Evolutionary conservation across 345 rosid species (phyloP).

Genomic region (Lumnitzera littorea): DNA sequence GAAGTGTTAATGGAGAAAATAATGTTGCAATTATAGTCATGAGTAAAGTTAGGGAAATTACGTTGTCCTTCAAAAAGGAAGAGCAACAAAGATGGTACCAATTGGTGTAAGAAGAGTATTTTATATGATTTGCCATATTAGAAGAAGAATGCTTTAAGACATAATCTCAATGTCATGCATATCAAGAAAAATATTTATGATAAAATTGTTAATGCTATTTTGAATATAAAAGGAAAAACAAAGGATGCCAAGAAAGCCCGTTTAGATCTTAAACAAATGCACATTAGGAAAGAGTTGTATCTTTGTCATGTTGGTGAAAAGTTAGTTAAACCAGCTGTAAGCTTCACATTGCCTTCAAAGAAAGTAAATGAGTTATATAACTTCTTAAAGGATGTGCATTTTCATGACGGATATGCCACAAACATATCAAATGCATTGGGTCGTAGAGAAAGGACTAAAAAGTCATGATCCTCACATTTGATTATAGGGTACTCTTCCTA

Average conservation of each 20-base stretch:
- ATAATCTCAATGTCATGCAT: neutral
- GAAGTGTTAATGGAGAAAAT: neutral
- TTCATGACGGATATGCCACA: neutral
- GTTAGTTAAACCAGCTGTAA: neutral
- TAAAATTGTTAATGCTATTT: neutral
- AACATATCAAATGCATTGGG: neutral
- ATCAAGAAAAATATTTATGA: conserved; percentile 1
- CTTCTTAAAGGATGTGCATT: neutral
- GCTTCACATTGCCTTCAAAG: neutral
- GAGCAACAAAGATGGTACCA: too few species aligned
- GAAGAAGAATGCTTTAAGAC: neutral
- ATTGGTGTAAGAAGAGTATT: neutral
- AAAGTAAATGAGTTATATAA: neutral
- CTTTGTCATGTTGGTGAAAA: neutral
- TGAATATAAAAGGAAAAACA: neutral
- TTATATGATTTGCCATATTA: neutral
- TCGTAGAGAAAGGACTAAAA: neutral
- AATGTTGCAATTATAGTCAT: neutral
- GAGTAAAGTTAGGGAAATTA: neutral
- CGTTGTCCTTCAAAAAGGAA: too few species aligned
- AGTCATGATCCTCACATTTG: conserved; percentile 10
- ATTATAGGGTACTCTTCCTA: conserved; percentile 3
- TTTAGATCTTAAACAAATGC: neutral
- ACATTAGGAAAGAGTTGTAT: neutral
- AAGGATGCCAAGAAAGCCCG: neutral